phyloP scores from a whole-genome alignment of 2,329 filamentous ascomycete species.

The Zasmidium citrigriseum region DNA sequence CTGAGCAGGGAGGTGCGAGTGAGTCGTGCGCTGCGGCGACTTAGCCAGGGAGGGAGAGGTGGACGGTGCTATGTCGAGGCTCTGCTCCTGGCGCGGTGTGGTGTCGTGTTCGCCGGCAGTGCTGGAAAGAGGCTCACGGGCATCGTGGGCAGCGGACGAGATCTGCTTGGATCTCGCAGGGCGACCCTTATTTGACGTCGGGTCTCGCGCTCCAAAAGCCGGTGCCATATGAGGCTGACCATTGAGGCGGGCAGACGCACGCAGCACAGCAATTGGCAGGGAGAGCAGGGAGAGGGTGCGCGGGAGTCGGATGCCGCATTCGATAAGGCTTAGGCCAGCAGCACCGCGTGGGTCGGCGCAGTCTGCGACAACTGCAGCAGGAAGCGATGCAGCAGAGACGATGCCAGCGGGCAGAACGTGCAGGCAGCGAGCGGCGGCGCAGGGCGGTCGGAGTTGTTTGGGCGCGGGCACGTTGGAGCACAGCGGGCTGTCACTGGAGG shows the following conservation, averaged over 20 bases:
- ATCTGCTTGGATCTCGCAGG: conserved; percentile 20
- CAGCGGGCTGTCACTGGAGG: background rate
- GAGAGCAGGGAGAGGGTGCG: conserved; percentile 5
- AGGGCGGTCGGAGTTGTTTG: background rate
- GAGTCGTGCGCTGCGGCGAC: background rate
- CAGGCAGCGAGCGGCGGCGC: background rate
- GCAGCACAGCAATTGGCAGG: conserved; percentile 11
- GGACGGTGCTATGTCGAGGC: conserved; percentile 4
- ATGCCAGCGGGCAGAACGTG: background rate
- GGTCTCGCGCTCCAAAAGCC: conserved; percentile 14
- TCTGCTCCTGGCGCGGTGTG: background rate
- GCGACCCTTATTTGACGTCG: conserved; percentile 9
- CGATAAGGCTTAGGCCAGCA: conserved; percentile 1
- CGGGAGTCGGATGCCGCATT: background rate
- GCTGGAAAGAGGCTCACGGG: background rate
- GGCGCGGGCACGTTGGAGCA: background rate
- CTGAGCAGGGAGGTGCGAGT: background rate
- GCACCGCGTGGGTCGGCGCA: background rate
- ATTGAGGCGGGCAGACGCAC: conserved; percentile 13
- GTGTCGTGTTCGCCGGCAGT: background rate
- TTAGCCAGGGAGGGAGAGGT: conserved; percentile 5
- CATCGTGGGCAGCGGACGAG: conserved; percentile 13
- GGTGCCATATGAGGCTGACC: conserved; percentile 19
- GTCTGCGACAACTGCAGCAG: background rate
- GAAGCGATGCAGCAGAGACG: no score